Conservation (phyloP, 352 stramenopile genomes). For the Pseudoperonospora humuli region DNA sequence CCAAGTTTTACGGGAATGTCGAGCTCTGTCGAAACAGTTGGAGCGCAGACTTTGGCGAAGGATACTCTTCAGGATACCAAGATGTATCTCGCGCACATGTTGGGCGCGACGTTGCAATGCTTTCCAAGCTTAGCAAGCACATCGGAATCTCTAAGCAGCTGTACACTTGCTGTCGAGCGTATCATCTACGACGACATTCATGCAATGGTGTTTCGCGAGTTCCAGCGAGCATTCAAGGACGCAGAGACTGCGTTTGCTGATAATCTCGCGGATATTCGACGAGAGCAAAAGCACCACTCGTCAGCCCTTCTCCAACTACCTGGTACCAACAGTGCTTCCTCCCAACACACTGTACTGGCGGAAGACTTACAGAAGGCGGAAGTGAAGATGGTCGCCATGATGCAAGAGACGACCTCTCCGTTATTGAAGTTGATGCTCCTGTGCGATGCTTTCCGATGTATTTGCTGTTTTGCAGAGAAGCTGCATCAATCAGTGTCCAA, state of each 20-base stretch:
- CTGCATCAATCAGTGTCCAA: slow-evolving; percentile 55
- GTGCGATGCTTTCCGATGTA: slow-evolving; percentile 44
- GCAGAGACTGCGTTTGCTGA: slow-evolving; percentile 38
- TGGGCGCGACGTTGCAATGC: slow-evolving; percentile 50
- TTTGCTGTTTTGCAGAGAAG: slow-evolving; percentile 62
- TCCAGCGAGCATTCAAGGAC: slow-evolving; percentile 35
- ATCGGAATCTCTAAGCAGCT: slow-evolving; percentile 34
- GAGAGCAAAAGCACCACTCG: slow-evolving; percentile 35
- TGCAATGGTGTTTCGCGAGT: slow-evolving; percentile 43
- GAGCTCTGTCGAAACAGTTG: slow-evolving; percentile 1
- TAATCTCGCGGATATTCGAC: slow-evolving; percentile 42
- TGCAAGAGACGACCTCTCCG: slow-evolving; percentile 39
- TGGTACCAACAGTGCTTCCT: not conserved
- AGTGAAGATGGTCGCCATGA: slow-evolving; percentile 34
- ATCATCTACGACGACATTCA: slow-evolving; percentile 67
- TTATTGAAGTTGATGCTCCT: slow-evolving; percentile 59
- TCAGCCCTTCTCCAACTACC: slow-evolving; percentile 13
- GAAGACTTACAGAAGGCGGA: slow-evolving; percentile 40
- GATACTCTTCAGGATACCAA: slow-evolving; percentile 60
- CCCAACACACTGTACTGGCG: slow-evolving; percentile 8
- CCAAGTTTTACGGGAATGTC: slow-evolving; percentile 10
- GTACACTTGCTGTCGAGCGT: slow-evolving; percentile 47
- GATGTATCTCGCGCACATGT: slow-evolving; percentile 57
- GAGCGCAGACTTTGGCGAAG: slow-evolving; percentile 13
- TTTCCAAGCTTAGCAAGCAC: slow-evolving; percentile 55